Conservation (phyloP, 768 basidiomycete species). For the Calocera viscosa region DNA sequence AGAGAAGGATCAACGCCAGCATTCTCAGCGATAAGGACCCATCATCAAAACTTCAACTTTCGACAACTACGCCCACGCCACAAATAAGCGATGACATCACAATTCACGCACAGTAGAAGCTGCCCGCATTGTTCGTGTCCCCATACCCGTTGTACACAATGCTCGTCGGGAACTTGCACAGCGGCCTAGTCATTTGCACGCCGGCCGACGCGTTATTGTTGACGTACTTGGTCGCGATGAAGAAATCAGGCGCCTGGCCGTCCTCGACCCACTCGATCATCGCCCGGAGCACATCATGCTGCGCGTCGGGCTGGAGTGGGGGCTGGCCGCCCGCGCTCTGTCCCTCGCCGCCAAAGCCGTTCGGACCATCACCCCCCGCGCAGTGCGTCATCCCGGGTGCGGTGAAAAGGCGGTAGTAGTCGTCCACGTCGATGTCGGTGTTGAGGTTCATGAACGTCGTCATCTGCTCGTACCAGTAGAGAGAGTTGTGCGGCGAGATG, state of each 20-base stretch:
- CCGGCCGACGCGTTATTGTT: constrained; percentile 11
- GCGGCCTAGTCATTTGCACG: constrained; percentile 12
- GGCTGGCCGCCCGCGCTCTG: constrained; percentile 9
- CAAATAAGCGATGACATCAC: neutral
- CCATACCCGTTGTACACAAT: constrained; percentile 7
- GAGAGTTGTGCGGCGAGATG: constrained; percentile 24
- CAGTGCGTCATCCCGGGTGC: constrained; percentile 29
- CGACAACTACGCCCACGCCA: too few relatives aligned
- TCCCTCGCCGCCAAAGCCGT: constrained; percentile 10
- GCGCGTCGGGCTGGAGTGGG: constrained; percentile 11
- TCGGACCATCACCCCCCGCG: constrained; percentile 18
- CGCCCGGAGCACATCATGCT: constrained; percentile 24
- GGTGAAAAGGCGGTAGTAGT: constrained; percentile 27
- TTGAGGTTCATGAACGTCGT: constrained; percentile 17
- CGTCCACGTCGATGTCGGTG: constrained; percentile 20
- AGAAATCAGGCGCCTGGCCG: constrained; percentile 21
- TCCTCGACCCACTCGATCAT: constrained; percentile 29
- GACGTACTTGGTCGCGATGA: constrained; percentile 25
- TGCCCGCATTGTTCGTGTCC: constrained; percentile 6
- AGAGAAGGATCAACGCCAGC: too few relatives aligned
- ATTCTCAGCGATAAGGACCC: too few relatives aligned
- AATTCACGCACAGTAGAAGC: neutral
- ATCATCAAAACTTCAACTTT: too few relatives aligned
- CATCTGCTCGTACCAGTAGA: constrained; percentile 21
- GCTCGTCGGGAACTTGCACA: constrained; percentile 7